Percentiles rank a stretch among this genome's conserved stretches.
phyloP scores from a whole-genome alignment of 148 eudicot species.

The Limonium bicolor region DNA sequence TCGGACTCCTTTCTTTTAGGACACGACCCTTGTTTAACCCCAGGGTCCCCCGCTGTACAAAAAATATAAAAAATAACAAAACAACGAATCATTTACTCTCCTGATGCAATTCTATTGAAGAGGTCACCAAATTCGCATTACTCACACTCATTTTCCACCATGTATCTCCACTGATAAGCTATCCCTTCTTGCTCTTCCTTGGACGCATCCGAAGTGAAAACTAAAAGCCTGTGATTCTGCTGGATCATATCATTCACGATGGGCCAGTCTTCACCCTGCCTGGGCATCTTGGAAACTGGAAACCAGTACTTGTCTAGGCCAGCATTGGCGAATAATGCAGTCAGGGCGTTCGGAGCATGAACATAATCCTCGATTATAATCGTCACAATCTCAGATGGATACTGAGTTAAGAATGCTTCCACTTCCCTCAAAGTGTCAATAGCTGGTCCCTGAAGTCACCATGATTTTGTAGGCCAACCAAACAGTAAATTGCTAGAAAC shows the following conservation, averaged over 20 bases:
- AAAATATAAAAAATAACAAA: too few species aligned
- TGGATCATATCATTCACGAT: constrained; percentile 68
- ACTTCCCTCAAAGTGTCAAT: constrained; percentile 75
- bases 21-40: constrained; percentile 68
- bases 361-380: constrained; percentile 99
- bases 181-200: constrained; percentile 89
- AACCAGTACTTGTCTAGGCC: constrained; percentile 87
- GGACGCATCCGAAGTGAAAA: constrained; percentile 91
- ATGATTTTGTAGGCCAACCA: too few species aligned
- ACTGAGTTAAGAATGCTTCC: constrained; percentile 69
- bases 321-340: constrained; percentile 60
- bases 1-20: constrained; percentile 78
- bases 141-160: constrained; percentile 91
- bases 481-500: too few species aligned
- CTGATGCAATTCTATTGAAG: too few species aligned
- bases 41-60: constrained; percentile 95
- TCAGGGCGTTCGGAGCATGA: constrained; percentile 72
- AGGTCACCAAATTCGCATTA: neutral
- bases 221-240: constrained; percentile 67
- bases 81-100: too few species aligned
- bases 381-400: constrained; percentile 80
- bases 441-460: constrained; percentile 62
- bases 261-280: constrained; percentile 89
- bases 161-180: constrained; percentile 96
- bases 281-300: constrained; percentile 88